These are phyloP conservation scores for Aspergillus avenaceus DNA, from an alignment of 495 filamentous ascomycete species.

Conservation along the genomic window DNA sequence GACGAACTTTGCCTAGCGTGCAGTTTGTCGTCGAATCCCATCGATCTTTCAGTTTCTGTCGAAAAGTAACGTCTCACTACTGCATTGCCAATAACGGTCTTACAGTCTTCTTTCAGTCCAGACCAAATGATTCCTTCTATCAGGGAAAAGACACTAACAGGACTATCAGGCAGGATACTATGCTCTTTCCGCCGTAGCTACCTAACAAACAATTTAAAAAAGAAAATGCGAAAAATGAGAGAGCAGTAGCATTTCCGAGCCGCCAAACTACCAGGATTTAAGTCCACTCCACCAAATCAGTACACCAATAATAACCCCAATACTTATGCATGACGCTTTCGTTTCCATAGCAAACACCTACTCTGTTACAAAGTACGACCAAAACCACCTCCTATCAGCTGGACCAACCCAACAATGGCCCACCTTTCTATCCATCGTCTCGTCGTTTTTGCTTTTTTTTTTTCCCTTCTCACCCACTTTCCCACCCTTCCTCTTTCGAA, in stretches of 20 bases:
- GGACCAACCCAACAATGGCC: neutral
- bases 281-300: neutral
- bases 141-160: neutral
- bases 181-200: neutral
- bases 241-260: neutral
- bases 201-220: neutral
- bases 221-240: too few species aligned
- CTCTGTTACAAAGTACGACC: neutral
- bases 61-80: neutral
- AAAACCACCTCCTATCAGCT: neutral
- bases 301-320: neutral
- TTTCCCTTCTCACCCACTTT: too few species aligned
- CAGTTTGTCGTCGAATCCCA: slow-evolving; percentile 8
- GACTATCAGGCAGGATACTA: neutral
- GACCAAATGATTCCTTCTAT: neutral
- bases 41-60: slow-evolving; percentile 5
- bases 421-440: neutral
- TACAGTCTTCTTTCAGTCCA: neutral
- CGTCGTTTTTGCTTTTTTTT: too few species aligned
- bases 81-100: neutral
- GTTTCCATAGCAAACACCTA: neutral
- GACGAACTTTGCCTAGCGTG: neutral
- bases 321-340: neutral
- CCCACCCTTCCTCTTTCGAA: neutral
- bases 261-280: neutral